These are phyloP conservation scores for Roridomyces roridus DNA, from an alignment of 768 basidiomycete genomes.

Conservation along the genomic window DNA sequence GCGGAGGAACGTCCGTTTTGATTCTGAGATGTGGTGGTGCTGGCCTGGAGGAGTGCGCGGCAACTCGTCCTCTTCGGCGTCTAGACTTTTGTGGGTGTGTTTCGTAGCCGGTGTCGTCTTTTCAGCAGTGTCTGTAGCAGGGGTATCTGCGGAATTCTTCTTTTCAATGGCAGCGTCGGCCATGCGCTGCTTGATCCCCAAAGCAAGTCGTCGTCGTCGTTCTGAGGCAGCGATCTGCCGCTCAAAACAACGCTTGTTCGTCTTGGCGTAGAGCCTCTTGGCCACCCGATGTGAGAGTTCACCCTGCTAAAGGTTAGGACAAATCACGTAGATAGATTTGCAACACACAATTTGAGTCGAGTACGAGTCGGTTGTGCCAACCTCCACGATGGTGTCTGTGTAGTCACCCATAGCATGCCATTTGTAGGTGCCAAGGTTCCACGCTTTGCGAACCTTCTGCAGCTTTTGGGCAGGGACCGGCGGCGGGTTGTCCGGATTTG, in stretches of 20 bases:
- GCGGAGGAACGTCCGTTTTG: not conserved
- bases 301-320: conserved; percentile 25
- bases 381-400: conserved; percentile 7
- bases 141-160: too few relatives aligned
- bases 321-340: not conserved
- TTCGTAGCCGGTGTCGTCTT: not conserved
- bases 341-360: not conserved
- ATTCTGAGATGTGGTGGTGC: conserved; percentile 1
- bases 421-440: conserved; percentile 19
- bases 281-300: conserved; percentile 36
- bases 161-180: not conserved
- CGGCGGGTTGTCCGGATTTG: too few relatives aligned
- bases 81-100: not conserved
- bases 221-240: conserved; percentile 25
- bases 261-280: conserved; percentile 34
- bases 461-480: too few relatives aligned
- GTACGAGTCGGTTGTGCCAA: not conserved
- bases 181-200: not conserved
- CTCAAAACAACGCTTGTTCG: conserved; percentile 30
- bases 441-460: not conserved
- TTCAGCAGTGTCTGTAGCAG: too few relatives aligned
- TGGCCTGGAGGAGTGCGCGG: not conserved
- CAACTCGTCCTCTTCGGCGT: not conserved
- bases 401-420: conserved; percentile 23
- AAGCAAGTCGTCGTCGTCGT: not conserved